These are phyloP conservation scores for Hyaloraphidium curvatum DNA, from an alignment of 192 early-diverging fungal species.

Conservation along the genomic window DNA sequence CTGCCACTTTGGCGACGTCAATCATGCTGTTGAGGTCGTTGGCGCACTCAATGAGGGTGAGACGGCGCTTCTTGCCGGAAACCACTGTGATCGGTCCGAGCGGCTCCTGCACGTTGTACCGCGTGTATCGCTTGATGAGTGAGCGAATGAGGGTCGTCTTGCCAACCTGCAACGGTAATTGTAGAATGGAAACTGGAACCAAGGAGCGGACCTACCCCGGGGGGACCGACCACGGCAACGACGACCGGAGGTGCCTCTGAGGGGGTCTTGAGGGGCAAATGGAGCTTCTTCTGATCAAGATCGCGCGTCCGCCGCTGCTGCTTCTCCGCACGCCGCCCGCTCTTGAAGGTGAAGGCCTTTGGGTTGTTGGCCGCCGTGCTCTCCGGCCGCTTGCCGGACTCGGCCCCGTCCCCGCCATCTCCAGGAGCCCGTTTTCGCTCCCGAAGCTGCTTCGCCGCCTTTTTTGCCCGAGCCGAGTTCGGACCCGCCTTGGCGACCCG, in stretches of 20 bases:
- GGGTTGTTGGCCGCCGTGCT: too few relatives aligned
- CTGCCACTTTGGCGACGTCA: conserved; percentile 90
- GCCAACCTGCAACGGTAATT: conserved; percentile 42
- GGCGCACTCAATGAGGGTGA: conserved; percentile 93
- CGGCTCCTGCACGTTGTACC: conserved; percentile 75
- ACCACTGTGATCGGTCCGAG: conserved; percentile 96
- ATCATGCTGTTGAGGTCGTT: conserved; percentile 98
- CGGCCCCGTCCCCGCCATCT: too few relatives aligned
- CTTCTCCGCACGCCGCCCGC: conserved; percentile 64
- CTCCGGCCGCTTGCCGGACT: too few relatives aligned
- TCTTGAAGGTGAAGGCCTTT: too few relatives aligned
- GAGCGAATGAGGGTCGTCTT: conserved; percentile 96
- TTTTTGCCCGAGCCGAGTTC: not conserved
- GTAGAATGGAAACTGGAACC: not conserved
- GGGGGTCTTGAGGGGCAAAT: conserved; percentile 85
- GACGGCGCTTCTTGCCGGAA: conserved; percentile 76
- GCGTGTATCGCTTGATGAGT: conserved; percentile 85
- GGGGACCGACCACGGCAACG: conserved; percentile 91
- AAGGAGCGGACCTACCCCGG: conserved; percentile 34
- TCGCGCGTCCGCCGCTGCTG: conserved; percentile 66
- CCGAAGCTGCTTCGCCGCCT: too few relatives aligned
- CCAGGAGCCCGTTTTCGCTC: too few relatives aligned
- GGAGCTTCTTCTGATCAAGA: conserved; percentile 70
- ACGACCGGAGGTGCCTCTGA: conserved; percentile 77
- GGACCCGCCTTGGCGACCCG: not conserved